Evolutionary conservation across 768 basidiomycete genomes (phyloP), one percentile per base, ranked within the genome.

Genomic region (Rhizopogon rudus): DNA sequence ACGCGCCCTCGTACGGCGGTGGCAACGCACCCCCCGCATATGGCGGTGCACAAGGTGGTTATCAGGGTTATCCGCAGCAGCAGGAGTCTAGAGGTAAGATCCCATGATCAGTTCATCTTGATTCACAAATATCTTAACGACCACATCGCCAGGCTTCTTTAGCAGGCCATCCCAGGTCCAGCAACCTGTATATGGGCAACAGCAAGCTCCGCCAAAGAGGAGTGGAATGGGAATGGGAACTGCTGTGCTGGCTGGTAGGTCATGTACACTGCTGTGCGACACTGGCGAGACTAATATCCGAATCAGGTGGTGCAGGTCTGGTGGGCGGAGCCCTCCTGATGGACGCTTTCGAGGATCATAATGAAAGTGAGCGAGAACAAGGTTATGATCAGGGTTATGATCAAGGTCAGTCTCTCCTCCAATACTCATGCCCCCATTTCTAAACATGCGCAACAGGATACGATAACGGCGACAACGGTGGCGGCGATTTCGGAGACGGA

Each of bases 281-380:
- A 41, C 29, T 28, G 31, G 20, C 20, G 16, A 44, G 28, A 12
- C 56, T 58, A 22, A 61, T 57, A 35, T 22, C 39, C 29, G 53
- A 16, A 51, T 51, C 57, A 79, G 86, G 77, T 59, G 86, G 80
- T 62, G 86, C 75, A 14, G 88, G 84, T 55, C 65, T 88, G n/a
- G 64, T 86, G n/a, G 86, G 81, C 40, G 88, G 87, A 55, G 71
- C 72, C 3, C 66, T 88, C 43, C 62, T 88, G 40, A 78, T 63
- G 37, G 74, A 82, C 44, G 81, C 78, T 0, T 57, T 82, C 31
- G 83, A 83, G 44, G 66, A 69, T 56, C 70, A 76, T 45, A 48
- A 77, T 33, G 73, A 74, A 0, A 14, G 41, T 16, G 70, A 66
- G 40, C 65, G 67, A 43, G 58, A 72, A 6, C 25, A 63, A 1